Conservation (phyloP, 2,329 filamentous ascomycete species). For the Paecilomyces formosus region DNA sequence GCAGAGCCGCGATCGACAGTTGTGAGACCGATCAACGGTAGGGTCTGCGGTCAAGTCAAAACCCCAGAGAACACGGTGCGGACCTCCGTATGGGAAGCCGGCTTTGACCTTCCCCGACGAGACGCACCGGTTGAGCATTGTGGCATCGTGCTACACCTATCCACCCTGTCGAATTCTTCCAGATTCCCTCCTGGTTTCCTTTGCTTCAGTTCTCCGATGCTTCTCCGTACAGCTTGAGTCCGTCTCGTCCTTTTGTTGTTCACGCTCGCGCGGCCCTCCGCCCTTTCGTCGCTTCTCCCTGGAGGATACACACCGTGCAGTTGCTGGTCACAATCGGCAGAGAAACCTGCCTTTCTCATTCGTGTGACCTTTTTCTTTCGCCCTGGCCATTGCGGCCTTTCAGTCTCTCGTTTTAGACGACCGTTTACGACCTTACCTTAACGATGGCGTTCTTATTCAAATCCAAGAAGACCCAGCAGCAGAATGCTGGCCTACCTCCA, state of each 20-base stretch:
- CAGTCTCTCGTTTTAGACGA: background rate
- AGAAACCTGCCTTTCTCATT: background rate
- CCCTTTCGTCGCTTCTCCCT: background rate
- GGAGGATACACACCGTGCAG: background rate
- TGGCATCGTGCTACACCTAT: background rate
- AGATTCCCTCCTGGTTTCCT: background rate
- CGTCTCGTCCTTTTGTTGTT: background rate
- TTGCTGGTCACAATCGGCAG: background rate
- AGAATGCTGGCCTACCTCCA: slow-evolving; percentile 43
- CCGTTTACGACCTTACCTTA: background rate
- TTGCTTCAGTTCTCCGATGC: background rate
- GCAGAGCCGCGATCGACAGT: background rate
- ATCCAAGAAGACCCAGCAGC: slow-evolving; percentile 64
- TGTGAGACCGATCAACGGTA: background rate
- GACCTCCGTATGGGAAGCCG: background rate
- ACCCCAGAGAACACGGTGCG: background rate
- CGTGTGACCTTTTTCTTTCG: background rate
- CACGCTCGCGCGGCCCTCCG: background rate
- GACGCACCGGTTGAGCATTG: background rate
- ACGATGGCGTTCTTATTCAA: slow-evolving; percentile 78
- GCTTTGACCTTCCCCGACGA: background rate
- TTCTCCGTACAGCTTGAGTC: background rate
- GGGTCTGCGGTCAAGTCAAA: background rate
- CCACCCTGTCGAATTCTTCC: background rate
- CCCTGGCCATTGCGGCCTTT: background rate